Evolutionary conservation across 495 filamentous ascomycete species (phyloP).

Genomic region (Penicillium pancosmium): DNA sequence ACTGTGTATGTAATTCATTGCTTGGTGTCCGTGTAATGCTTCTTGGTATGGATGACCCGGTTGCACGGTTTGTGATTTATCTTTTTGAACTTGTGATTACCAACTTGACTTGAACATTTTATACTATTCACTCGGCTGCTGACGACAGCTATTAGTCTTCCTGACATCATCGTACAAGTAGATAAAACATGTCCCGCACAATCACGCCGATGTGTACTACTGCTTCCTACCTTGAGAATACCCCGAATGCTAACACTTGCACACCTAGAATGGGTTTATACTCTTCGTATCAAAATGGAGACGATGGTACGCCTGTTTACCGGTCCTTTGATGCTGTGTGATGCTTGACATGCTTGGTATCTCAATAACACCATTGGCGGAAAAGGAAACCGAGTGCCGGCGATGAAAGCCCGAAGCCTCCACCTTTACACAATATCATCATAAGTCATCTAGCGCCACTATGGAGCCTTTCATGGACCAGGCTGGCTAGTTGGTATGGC

Average conservation of each 20-base stretch:
- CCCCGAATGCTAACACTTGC: neutral
- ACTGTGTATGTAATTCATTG: constrained; percentile 29
- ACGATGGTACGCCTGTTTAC: too few relatives aligned
- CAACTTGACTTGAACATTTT: neutral
- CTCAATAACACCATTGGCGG: constrained; percentile 17
- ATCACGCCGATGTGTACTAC: too few relatives aligned
- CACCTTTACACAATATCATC: neutral
- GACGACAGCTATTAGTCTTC: constrained; percentile 15
- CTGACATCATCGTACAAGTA: constrained; percentile 23
- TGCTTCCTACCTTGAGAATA: neutral
- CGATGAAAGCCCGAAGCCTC: neutral
- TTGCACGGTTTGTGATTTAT: constrained; percentile 24
- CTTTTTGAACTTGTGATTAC: constrained; percentile 18
- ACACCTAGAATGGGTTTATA: neutral
- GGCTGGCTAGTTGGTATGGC: neutral
- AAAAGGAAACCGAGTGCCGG: constrained; percentile 11
- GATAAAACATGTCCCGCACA: too few relatives aligned
- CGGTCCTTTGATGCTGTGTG: neutral
- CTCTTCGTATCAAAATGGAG: too few relatives aligned
- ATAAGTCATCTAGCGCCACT: constrained; percentile 10
- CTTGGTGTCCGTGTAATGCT: constrained; percentile 20
- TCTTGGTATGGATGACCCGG: constrained; percentile 14
- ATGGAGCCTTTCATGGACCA: neutral
- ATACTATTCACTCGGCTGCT: constrained; percentile 1
- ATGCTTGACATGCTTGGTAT: too few relatives aligned